phyloP scores from a whole-genome alignment of 768 basidiomycete genomes.

The Hirschioporus abietinus region DNA sequence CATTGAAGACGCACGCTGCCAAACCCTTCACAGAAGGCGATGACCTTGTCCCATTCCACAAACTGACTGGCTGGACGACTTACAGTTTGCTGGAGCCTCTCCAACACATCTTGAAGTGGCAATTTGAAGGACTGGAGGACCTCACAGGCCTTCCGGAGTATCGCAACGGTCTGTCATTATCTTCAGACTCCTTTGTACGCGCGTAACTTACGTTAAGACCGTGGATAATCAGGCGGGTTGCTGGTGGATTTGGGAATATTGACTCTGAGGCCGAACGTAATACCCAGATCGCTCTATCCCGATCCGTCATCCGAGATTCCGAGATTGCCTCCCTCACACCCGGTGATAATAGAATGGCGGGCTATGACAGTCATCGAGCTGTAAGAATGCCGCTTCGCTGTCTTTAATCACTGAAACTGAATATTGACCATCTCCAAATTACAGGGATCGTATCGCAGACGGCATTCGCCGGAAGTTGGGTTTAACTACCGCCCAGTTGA shows the following conservation, averaged over 20 bases:
- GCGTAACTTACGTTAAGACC: slow-evolving; percentile 5
- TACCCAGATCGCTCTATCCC: slow-evolving; percentile 40
- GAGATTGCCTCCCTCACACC: slow-evolving; percentile 67
- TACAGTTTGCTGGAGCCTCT: slow-evolving; percentile 86
- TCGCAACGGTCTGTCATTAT: slow-evolving; percentile 60
- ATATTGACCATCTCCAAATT: slow-evolving; percentile 7
- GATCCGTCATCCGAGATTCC: slow-evolving; percentile 51
- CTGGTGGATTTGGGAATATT: slow-evolving; percentile 82
- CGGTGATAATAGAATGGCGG: slow-evolving; percentile 93
- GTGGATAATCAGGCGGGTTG: slow-evolving; percentile 60
- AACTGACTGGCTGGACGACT: slow-evolving; percentile 90
- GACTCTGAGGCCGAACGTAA: slow-evolving; percentile 49
- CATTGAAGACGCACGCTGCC: slow-evolving; percentile 29
- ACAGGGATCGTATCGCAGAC: slow-evolving; percentile 75
- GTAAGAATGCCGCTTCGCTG: slow-evolving; percentile 38
- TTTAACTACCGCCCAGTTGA: slow-evolving; percentile 47
- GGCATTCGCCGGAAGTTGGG: slow-evolving; percentile 58
- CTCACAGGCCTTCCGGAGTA: slow-evolving; percentile 96
- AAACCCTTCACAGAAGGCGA: slow-evolving; percentile 43
- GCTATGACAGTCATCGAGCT: slow-evolving; percentile 92
- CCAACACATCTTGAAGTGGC: slow-evolving; percentile 72
- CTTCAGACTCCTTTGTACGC: slow-evolving; percentile 8
- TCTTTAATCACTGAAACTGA: slow-evolving; percentile 1
- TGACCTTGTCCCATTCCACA: slow-evolving; percentile 89
- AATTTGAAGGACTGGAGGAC: slow-evolving; percentile 73